A percentile compares a stretch with the other conserved stretches of the same genome.
phyloP scores from a whole-genome alignment of 2,329 filamentous ascomycete species.

The Penicillium fuscoglaucum region DNA sequence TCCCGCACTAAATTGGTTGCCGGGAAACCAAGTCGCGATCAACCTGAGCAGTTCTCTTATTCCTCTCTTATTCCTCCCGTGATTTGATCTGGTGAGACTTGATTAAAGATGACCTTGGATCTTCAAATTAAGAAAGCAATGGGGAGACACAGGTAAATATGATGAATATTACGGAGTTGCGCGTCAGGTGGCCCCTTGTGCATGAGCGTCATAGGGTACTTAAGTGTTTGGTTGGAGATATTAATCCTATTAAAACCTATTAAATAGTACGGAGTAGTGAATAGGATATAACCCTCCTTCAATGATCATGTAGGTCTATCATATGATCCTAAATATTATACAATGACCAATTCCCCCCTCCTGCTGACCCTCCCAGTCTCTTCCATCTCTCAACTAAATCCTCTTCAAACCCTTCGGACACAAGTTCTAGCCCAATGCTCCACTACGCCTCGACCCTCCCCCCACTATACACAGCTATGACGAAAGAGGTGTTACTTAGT shows the following conservation, averaged over 20 bases:
- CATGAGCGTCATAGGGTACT: slow-evolving; percentile 19
- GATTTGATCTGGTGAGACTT: slow-evolving; percentile 13
- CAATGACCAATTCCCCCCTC: not conserved
- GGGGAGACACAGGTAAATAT: slow-evolving; percentile 1
- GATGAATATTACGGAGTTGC: slow-evolving; percentile 7
- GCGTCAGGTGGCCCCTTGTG: slow-evolving; percentile 16
- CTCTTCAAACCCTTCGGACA: not conserved
- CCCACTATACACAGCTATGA: slow-evolving; percentile 18
- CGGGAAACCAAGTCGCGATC: slow-evolving; percentile 6
- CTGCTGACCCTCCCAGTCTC: not conserved
- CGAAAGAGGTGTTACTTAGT: slow-evolving; percentile 28
- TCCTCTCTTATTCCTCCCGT: not conserved
- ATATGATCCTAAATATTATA: not conserved
- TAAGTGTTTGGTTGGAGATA: not conserved
- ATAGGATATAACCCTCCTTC: not conserved
- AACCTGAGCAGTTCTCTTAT: not conserved
- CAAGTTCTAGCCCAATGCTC: slow-evolving; percentile 11
- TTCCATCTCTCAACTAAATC: not conserved
- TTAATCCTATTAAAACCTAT: not conserved
- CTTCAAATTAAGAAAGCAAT: not conserved
- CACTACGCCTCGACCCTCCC: slow-evolving; percentile 12
- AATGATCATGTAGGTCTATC: not conserved
- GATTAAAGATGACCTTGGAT: not conserved
- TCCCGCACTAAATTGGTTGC: slow-evolving; percentile 14
- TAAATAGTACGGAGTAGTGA: too few species aligned